Percentiles rank a stretch among this genome's conserved stretches.
phyloP scores from a whole-genome alignment of 768 basidiomycete genomes.

The Leccinum variicolor region DNA sequence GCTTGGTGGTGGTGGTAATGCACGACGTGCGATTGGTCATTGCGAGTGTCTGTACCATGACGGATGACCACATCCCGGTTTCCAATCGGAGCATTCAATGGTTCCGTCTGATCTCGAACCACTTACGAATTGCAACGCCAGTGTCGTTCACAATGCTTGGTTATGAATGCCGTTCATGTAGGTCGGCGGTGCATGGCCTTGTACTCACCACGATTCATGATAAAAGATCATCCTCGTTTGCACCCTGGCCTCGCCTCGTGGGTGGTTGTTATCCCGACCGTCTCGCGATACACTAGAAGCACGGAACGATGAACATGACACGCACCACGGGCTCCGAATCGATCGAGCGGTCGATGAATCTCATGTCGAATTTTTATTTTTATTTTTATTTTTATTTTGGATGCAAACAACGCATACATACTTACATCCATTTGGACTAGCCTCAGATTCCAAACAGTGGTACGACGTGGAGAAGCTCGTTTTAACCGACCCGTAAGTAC shows the following conservation, averaged over 20 bases:
- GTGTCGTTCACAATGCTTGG: not conserved
- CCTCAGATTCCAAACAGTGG: too few relatives aligned
- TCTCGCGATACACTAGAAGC: not conserved
- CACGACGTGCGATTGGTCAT: not conserved
- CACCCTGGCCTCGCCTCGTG: not conserved
- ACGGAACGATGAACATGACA: not conserved
- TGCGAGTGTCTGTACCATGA: conserved; percentile 3
- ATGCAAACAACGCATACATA: not conserved
- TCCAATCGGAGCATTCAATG: not conserved
- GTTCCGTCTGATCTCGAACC: not conserved
- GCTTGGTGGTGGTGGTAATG: not conserved
- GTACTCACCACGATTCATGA: not conserved
- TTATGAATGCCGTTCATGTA: not conserved
- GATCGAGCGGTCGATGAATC: not conserved
- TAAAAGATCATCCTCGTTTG: not conserved
- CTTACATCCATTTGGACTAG: not conserved
- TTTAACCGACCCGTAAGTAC: not conserved
- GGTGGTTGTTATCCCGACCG: not conserved
- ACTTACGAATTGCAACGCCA: not conserved
- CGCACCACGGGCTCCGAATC: not conserved
- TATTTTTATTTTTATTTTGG: not conserved
- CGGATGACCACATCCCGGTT: not conserved
- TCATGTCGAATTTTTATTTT: not conserved
- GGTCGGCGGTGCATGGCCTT: not conserved
- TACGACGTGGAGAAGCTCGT: too few relatives aligned